phyloP scores from a whole-genome alignment of 345 rosid species.

The Euphorbia pulcherrima region DNA sequence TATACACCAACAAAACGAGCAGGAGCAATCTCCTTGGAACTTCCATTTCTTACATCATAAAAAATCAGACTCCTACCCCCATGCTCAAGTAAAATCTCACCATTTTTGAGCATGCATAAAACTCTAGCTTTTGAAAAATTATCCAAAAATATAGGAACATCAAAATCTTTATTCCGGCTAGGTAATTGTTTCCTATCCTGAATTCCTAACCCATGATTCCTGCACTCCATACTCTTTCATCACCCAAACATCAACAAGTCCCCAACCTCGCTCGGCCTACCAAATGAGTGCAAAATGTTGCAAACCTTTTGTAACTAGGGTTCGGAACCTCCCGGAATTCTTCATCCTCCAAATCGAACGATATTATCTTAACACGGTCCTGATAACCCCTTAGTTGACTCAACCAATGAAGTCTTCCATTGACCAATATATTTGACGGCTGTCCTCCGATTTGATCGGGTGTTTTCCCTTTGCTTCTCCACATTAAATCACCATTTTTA shows the following conservation, averaged over 20 bases:
- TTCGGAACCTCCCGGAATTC: constrained; percentile 17
- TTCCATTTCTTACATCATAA: constrained; percentile 17
- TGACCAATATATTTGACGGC: constrained; percentile 14
- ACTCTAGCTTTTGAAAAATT: neutral
- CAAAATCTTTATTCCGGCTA: constrained; percentile 14
- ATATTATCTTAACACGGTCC: constrained; percentile 14
- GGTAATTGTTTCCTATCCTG: constrained; percentile 15
- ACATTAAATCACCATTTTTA: constrained; percentile 24
- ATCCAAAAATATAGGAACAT: constrained; percentile 38
- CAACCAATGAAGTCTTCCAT: constrained; percentile 37
- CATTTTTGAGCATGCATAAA: constrained; percentile 3
- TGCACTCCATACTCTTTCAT: constrained; percentile 24
- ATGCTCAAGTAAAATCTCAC: constrained; percentile 28
- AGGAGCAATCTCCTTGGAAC: constrained; percentile 19
- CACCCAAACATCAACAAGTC: constrained; percentile 21
- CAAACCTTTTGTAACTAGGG: constrained; percentile 3
- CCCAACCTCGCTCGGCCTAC: constrained; percentile 1
- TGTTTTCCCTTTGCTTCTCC: constrained; percentile 20
- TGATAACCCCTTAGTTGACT: neutral
- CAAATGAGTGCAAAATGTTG: neutral
- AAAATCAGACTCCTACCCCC: constrained; percentile 18
- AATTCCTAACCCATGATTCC: constrained; percentile 32
- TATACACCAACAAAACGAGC: no score
- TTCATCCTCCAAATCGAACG: constrained; percentile 27
- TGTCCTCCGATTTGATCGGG: neutral